Base-by-base conservation (phyloP, 1,139 yeast genomes). In the Yamadazyma diospyri region DNA sequence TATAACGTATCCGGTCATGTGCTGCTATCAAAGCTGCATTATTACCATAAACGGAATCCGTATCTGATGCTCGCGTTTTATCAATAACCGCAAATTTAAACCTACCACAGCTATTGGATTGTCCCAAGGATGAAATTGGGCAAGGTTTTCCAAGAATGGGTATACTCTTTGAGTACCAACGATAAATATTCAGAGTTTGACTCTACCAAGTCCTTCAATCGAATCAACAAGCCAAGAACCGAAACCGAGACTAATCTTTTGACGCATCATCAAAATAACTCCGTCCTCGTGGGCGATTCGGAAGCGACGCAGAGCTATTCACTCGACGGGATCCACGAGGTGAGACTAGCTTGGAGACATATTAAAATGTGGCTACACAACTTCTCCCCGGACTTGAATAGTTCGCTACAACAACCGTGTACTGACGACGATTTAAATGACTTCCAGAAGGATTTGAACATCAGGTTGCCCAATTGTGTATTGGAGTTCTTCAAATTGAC, bases 121-220 rank as follows among this genome's bases (percentile, higher is more conserved):
- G n/a, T n/a, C n/a, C n/a, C n/a, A n/a, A n/a, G n/a, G 22, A 63
- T 66, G 72, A 55, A 50, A 35, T 44, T 65, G 24, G 47, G 60
- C 19, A 56, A 57, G 40, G 53, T 46, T 41, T 31, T 68, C 30
- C 70, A 71, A 48, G 82, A 80, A 55, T 64, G 79, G 48, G 55
- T 79, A n/a, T 81, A 81, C 53, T 73, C 82, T 12, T 57, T 80
- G 37, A 74, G 78, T 33, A 78, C 87, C 5, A 72, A 68, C 38
- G 87, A 81, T 48, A 77, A 81, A 48, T 81, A 81, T 50, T 79
- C 87, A 0, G 87, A 79, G 42, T 81, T 66, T 49, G 75, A 76
- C 43, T 67, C 81, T 6, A 61, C 73, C 24, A 66, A 68, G 41
- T 65, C 72, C 6, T 69, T 69, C 51, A 69, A 69, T 46, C 50